phyloP scores from a whole-genome alignment of 176 grass and related monocot genomes.

The Neostapfia colusana region DNA sequence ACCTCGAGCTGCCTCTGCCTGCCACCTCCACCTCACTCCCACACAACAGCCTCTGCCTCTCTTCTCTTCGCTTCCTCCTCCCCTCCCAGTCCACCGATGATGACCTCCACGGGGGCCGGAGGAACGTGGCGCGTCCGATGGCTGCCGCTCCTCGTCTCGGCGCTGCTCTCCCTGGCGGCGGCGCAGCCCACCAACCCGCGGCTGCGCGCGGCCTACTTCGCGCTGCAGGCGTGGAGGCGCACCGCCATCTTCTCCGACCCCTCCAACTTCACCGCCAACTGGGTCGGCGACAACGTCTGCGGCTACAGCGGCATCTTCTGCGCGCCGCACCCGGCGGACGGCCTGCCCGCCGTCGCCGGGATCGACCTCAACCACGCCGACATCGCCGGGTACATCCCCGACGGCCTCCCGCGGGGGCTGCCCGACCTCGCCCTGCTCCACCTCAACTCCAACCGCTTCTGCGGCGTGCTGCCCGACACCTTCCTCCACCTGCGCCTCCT shows the following conservation, averaged over 20 bases:
- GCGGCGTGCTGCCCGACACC: conserved; percentile 51
- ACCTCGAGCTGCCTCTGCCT: not conserved
- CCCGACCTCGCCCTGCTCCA: conserved; percentile 79
- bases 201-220: conserved; percentile 43
- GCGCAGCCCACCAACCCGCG: conserved; percentile 22
- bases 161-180: not conserved
- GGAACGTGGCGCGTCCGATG: not conserved
- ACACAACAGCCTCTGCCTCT: too few species aligned
- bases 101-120: too few species aligned
- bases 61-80: too few species aligned
- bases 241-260: conserved; percentile 67
- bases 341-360: conserved; percentile 39
- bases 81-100: too few species aligned
- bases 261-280: conserved; percentile 53
- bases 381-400: conserved; percentile 51
- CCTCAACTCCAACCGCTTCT: conserved; percentile 95
- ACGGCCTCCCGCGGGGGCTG: conserved; percentile 26
- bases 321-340: conserved; percentile 34
- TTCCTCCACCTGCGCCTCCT: conserved; percentile 49
- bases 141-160: not conserved
- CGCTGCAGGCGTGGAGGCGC: conserved; percentile 53
- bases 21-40: not conserved
- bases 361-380: conserved; percentile 64
- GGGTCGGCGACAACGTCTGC: conserved; percentile 54
- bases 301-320: conserved; percentile 58